These are phyloP conservation scores for Mortierella antarctica DNA, from an alignment of 192 early-diverging fungal species.

Conservation along the genomic window DNA sequence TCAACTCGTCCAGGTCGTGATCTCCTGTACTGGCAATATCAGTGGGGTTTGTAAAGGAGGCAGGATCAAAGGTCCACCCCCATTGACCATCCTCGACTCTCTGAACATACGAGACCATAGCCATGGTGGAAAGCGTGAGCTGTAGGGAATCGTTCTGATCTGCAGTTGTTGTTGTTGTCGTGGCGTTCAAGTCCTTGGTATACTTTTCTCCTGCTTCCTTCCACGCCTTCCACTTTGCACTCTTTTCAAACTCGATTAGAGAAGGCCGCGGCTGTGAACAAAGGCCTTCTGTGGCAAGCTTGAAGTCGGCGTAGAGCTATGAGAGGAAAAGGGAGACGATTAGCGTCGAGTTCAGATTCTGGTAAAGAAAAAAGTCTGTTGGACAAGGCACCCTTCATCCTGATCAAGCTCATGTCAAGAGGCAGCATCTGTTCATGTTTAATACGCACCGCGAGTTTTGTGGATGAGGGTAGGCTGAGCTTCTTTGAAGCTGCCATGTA, in stretches of 20 bases:
- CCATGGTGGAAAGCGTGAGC: constrained; percentile 11
- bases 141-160: constrained; percentile 16
- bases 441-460: constrained; percentile 32
- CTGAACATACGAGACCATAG: constrained; percentile 37
- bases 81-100: constrained; percentile 43
- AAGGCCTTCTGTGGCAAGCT: constrained; percentile 49
- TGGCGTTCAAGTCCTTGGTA: constrained; percentile 14
- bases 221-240: constrained; percentile 60
- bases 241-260: constrained; percentile 51
- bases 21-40: constrained; percentile 16
- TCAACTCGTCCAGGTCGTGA: constrained; percentile 39
- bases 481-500: constrained; percentile 25
- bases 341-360: too few species aligned
- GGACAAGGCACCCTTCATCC: too few species aligned
- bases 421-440: background rate
- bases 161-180: background rate
- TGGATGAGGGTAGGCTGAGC: constrained; percentile 22
- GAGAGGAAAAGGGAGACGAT: background rate
- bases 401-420: too few species aligned
- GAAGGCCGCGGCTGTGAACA: constrained; percentile 51
- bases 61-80: constrained; percentile 37
- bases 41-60: background rate
- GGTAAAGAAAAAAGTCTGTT: too few species aligned
- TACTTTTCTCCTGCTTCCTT: constrained; percentile 42
- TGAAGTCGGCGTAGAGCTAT: constrained; percentile 56